Base-by-base conservation (phyloP, 176 grass and related monocot species). In the Elaeis guineensis region DNA sequence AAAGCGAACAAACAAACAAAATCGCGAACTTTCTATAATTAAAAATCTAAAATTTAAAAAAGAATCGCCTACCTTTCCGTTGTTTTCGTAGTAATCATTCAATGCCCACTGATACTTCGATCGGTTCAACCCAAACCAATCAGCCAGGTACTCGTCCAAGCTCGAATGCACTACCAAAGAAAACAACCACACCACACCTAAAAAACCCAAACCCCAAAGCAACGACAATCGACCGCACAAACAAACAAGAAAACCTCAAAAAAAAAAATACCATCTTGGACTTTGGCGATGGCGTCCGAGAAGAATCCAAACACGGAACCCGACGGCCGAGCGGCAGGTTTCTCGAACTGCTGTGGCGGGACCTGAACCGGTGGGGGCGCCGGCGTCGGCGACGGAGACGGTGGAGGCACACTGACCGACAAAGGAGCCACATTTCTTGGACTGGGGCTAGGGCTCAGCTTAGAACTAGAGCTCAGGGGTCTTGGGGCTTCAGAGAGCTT, bases 41-140 rank as follows among this genome's bases (percentile, higher is more conserved):
- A 44, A 44, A 44, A 44, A 11, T 30, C 28, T 30, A 67, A 44
- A 55, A 55, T 21, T 56, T 24, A 62, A 50, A 50, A 64, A 55
- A 59, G 49, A 77, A 6, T 16, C 30, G 67, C 72, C 56, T 21
- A 95, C 85, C 81, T 95, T 95, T 74, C 85, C 72, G 21, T 74
- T 85, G 79, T 58, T 82, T 65, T 89, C 89, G 74, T 95, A 95
- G 81, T 95, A 95, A 77, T 95, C 89, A 65, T 95, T 85, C 69
- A 95, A 83, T 17, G 89, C 89, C 89, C 89, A 95, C 68, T 95
- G 89, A 66, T 95, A 95, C 75, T 82, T 95, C n/a, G 89, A 95
- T 74, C 89, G 89, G 75, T 95, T 80, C 63, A 95, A 73, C 16
- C 89, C 89, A 26, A 95, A 83, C 89, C 85, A 95, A 72, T 89